Evolutionary conservation across 805 yeast genomes (phyloP).

Genomic region (Wickerhamomyces tratensis): DNA sequence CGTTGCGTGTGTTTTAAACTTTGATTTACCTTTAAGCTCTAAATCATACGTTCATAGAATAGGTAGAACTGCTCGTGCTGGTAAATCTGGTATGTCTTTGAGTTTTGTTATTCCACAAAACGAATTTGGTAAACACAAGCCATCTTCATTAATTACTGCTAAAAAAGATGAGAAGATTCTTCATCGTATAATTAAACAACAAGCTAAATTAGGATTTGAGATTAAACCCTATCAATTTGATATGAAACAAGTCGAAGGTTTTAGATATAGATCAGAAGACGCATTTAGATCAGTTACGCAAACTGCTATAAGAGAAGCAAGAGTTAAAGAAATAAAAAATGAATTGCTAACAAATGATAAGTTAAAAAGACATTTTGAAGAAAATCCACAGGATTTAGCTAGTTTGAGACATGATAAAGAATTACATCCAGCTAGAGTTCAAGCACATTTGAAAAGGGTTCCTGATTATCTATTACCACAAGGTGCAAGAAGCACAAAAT

Average conservation of each 20-base stretch:
- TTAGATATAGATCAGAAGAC: slow-evolving; percentile 94
- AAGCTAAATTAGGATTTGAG: slow-evolving; percentile 61
- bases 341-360: slow-evolving; percentile 85
- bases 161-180: slow-evolving; percentile 83
- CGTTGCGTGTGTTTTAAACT: slow-evolving; percentile 93
- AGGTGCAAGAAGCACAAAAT: slow-evolving; percentile 48
- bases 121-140: slow-evolving; percentile 83
- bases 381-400: slow-evolving; percentile 89
- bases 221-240: slow-evolving; percentile 86
- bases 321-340: slow-evolving; percentile 78
- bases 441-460: slow-evolving; percentile 79
- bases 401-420: slow-evolving; percentile 89
- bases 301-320: slow-evolving; percentile 85
- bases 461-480: slow-evolving; percentile 89
- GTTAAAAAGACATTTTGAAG: slow-evolving; percentile 90
- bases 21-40: slow-evolving; percentile 86
- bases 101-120: slow-evolving; percentile 82
- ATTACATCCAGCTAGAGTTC: slow-evolving; percentile 72
- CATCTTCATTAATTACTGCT: slow-evolving; percentile 60
- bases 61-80: slow-evolving; percentile 97
- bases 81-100: slow-evolving; percentile 88
- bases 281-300: slow-evolving; percentile 93
- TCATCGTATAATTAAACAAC: slow-evolving; percentile 66
- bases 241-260: slow-evolving; percentile 85
- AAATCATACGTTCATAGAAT: slow-evolving; percentile 87